phyloP scores from a whole-genome alignment of 257 asterid species.

The Lithospermum erythrorhizon region DNA sequence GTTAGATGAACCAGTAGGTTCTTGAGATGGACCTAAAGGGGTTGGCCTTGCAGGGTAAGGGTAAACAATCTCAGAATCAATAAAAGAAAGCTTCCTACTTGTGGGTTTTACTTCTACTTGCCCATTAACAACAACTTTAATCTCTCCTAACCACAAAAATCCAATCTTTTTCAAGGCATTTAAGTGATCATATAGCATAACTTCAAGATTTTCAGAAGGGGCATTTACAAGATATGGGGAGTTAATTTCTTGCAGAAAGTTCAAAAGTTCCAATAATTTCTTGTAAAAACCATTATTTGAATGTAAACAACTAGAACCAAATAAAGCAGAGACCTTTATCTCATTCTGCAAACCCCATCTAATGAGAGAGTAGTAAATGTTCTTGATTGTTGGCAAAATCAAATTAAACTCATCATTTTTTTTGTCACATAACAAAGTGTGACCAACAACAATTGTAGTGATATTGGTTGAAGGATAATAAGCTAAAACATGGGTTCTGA shows the following conservation, averaged over 20 bases:
- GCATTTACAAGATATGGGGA: conserved; percentile 40
- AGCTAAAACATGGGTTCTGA: conserved; percentile 46
- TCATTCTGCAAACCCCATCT: conserved; percentile 79
- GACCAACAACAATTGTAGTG: conserved; percentile 48
- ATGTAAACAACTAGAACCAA: conserved; percentile 47
- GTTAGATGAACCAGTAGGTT: conserved; percentile 20
- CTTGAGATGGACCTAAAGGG: conserved; percentile 30
- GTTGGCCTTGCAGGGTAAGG: conserved; percentile 46
- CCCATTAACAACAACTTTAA: conserved; percentile 14
- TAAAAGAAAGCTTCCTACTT: conserved; percentile 40
- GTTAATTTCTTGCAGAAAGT: conserved; percentile 28
- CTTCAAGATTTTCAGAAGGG: conserved; percentile 11
- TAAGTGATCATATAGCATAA: conserved; percentile 21
- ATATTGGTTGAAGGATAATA: conserved; percentile 54
- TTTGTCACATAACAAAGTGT: conserved; percentile 30
- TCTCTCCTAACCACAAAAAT: conserved; percentile 13
- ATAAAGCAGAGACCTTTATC: conserved; percentile 44
- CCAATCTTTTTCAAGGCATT: conserved; percentile 34
- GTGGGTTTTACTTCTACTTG: conserved; percentile 20
- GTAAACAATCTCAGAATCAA: conserved; percentile 19
- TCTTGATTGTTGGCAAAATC: conserved; percentile 49
- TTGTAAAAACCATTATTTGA: conserved; percentile 18
- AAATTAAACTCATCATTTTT: conserved; percentile 21
- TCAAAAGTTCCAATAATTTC: conserved; percentile 24
- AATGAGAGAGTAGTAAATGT: conserved; percentile 68